phyloP scores from a whole-genome alignment of 2,329 filamentous ascomycete genomes.

The Podosphaera fusca region DNA sequence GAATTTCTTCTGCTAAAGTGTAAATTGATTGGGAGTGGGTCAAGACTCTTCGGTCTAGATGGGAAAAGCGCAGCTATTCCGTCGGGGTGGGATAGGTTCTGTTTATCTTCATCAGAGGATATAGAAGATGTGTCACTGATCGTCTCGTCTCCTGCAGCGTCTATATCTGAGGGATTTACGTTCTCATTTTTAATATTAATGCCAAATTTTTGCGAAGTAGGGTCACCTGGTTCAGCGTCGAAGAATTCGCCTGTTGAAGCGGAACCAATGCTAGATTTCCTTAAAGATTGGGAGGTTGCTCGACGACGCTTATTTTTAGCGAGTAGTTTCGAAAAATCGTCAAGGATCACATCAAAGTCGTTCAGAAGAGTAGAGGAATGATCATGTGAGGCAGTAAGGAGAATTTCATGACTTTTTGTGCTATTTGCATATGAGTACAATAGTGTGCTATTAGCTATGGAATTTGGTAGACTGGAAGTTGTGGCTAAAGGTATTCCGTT shows the following conservation, averaged over 20 bases:
- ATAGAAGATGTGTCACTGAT: conserved; percentile 29
- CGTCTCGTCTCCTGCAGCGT: conserved; percentile 28
- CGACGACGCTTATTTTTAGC: conserved; percentile 59
- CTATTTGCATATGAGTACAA: conserved; percentile 1
- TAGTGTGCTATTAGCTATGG: conserved; percentile 9
- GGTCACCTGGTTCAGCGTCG: conserved; percentile 52
- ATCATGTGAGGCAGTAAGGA: conserved; percentile 35
- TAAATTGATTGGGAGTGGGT: conserved; percentile 51
- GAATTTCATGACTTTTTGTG: conserved; percentile 30
- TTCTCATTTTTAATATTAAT: conserved; percentile 53
- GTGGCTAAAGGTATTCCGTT: conserved; percentile 13
- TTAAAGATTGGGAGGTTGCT: conserved; percentile 27
- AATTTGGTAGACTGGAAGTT: conserved; percentile 9
- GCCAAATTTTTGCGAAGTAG: conserved; percentile 44
- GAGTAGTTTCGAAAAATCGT: conserved; percentile 60
- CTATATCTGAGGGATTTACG: conserved; percentile 22
- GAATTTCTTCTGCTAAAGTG: conserved; percentile 41
- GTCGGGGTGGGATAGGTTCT: conserved; percentile 21
- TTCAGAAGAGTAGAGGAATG: conserved; percentile 63
- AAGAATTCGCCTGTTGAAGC: conserved; percentile 77
- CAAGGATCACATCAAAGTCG: conserved; percentile 64
- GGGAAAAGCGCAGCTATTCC: conserved; percentile 56
- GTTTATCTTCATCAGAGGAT: conserved; percentile 34
- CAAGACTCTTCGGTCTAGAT: conserved; percentile 47
- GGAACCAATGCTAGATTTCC: conserved; percentile 53